Base-by-base conservation (phyloP, 805 yeast genomes). In the Debaryomyces hansenii region DNA sequence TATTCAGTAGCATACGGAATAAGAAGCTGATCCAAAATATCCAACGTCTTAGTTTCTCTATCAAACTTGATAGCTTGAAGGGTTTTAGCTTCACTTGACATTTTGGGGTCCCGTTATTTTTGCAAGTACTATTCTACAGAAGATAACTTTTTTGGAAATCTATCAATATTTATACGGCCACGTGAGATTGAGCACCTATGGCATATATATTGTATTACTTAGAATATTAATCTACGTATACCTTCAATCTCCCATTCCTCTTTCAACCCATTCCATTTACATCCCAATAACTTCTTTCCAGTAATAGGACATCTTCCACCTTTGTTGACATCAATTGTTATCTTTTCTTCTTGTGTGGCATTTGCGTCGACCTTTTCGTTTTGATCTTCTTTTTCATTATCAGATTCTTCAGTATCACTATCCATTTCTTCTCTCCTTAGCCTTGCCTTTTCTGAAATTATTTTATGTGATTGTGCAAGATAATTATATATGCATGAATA, bases 241-340 rank as follows among this genome's bases (percentile, higher is more conserved):
- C 96, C 92, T 40, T 79, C 82, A n/a, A 85, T 76, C 42, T 81
- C 82, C 89, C 92, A 89, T 46, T 75, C 78, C 32, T 80, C 78
- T 24, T 72, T 60, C 6, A 76, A 74, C n/a, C 72, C 67, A 52
- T 81, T 80, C 70, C 80, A 85, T 50, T 73, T 72, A 62, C 96
- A 90, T 5, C 89, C 88, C 29, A 90, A 62, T 31, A 92, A 68
- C 53, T 73, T 79, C 45, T 77, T 82, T 0, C 90, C 87, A 0
- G 96, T 87, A 1, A 87, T 77, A 0, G 98, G 98, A 60, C 98
- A 92, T 51, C 84, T 72, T 2, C 91, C 91, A 7, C 85, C 87
- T 14, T 70, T 69, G 14, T 59, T 56, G 16, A 70, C 67, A 40
- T 74, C 77, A 31, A 31, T 12, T 31, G 34, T n/a, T 34, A 27